These are phyloP conservation scores for Curvularia sp. DNA, from an alignment of 2,329 filamentous ascomycete species.

Conservation along the genomic window DNA sequence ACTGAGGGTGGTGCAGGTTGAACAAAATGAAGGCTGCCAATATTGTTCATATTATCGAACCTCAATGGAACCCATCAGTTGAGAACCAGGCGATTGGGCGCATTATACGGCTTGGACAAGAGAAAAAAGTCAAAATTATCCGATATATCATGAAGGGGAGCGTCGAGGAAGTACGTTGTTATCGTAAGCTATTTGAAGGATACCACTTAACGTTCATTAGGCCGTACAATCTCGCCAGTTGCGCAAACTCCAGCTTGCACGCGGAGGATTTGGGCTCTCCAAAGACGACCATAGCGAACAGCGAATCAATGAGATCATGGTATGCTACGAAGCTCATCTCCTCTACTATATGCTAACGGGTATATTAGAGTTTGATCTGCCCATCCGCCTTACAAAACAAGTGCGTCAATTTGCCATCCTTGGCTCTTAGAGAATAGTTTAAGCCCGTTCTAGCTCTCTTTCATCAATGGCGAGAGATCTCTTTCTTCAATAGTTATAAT, in stretches of 20 bases:
- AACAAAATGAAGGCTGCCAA: constrained; percentile 59
- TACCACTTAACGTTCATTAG: background rate
- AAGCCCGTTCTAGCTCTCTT: too few species aligned
- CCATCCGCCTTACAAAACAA: background rate
- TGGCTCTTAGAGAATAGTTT: background rate
- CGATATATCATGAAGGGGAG: constrained; percentile 57
- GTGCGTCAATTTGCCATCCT: background rate
- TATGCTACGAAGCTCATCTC: background rate
- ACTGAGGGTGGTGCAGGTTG: constrained; percentile 28
- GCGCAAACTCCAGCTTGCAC: constrained; percentile 11
- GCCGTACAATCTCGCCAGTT: constrained; percentile 13
- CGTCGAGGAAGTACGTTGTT: background rate
- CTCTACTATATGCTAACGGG: background rate
- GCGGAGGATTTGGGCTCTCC: constrained; percentile 8
- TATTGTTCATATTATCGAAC: constrained; percentile 60
- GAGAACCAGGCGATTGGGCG: constrained; percentile 62
- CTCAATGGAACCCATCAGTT: constrained; percentile 63
- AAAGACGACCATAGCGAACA: constrained; percentile 5
- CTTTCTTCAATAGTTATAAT: background rate
- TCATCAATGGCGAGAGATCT: background rate
- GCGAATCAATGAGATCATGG: constrained; percentile 9
- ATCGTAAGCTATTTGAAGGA: background rate
- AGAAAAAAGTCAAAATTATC: constrained; percentile 52
- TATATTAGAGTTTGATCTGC: background rate
- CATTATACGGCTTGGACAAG: constrained; percentile 58